A percentile compares a stretch with the other conserved stretches of the same genome.
phyloP scores from a whole-genome alignment of 805 yeast genomes.

The Candida glaebosa region DNA sequence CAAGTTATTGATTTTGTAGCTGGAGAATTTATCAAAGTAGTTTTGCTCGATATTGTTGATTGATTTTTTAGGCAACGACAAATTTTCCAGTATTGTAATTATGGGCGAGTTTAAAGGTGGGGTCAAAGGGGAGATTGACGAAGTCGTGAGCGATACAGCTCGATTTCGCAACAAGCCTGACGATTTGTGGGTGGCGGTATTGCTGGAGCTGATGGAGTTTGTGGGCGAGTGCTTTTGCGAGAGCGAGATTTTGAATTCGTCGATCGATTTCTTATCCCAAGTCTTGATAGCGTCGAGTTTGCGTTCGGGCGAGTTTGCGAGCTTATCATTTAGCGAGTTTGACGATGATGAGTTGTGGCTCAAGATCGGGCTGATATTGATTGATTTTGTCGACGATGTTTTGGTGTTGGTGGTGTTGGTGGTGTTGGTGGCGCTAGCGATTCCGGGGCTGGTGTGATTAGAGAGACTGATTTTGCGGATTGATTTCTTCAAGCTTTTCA shows the following conservation, averaged over 20 bases:
- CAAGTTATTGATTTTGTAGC: slow-evolving; percentile 12
- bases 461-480: slow-evolving; percentile 27
- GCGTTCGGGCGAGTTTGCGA: not conserved
- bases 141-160: slow-evolving; percentile 9
- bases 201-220: slow-evolving; percentile 6
- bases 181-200: slow-evolving; percentile 1
- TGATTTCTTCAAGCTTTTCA: slow-evolving; percentile 30
- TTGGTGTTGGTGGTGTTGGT: too few species aligned
- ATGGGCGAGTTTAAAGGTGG: slow-evolving; percentile 37
- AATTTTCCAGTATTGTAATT: slow-evolving; percentile 36
- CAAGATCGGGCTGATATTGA: slow-evolving; percentile 4
- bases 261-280: slow-evolving; percentile 1
- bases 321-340: slow-evolving; percentile 2
- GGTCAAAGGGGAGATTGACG: slow-evolving; percentile 25
- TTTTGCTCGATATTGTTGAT: slow-evolving; percentile 31
- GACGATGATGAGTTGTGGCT: slow-evolving; percentile 5
- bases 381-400: not conserved
- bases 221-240: slow-evolving; percentile 11
- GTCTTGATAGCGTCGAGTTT: not conserved
- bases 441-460: not conserved
- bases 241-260: not conserved
- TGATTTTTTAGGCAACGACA: slow-evolving; percentile 23
- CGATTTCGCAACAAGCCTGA: slow-evolving; percentile 3
- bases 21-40: slow-evolving; percentile 24
- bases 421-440: slow-evolving; percentile 3